Conservation (phyloP, 139 green algal genomes). For the Edaphochlamys debaryana region DNA sequence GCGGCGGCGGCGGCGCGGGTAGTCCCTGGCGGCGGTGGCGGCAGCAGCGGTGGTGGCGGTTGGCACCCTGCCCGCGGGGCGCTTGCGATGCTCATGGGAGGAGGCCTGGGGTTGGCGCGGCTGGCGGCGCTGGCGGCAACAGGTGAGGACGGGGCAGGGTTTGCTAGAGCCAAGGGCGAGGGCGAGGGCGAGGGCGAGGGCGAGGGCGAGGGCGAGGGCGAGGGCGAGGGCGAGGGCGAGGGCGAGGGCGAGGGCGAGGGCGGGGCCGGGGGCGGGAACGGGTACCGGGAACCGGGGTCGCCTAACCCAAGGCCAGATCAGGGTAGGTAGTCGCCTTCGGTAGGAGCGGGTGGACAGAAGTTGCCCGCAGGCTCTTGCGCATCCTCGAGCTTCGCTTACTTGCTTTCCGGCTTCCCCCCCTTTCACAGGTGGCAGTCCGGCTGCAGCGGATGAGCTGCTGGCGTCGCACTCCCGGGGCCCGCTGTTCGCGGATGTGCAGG, state of each 20-base stretch:
- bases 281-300: too few relatives aligned
- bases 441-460: background rate
- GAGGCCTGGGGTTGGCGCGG: background rate
- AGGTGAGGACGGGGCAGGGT: background rate
- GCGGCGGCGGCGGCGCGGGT: background rate
- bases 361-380: background rate
- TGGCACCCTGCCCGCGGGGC: slow-evolving; percentile 26
- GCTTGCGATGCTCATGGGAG: background rate
- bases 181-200: too few relatives aligned
- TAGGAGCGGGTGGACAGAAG: too few relatives aligned
- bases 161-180: background rate
- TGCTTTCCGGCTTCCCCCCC: background rate
- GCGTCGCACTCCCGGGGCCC: background rate
- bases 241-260: too few relatives aligned
- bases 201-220: too few relatives aligned
- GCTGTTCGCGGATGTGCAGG: slow-evolving; percentile 5
- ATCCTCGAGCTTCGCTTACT: background rate
- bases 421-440: background rate
- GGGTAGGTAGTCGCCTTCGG: too few relatives aligned
- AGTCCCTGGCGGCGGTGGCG: too few relatives aligned
- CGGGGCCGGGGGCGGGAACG: too few relatives aligned
- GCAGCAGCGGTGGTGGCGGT: background rate
- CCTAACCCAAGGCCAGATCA: too few relatives aligned
- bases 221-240: too few relatives aligned
- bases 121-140: background rate